Conservation (phyloP, 352 stramenopile species). For the Pythium aquatile region DNA sequence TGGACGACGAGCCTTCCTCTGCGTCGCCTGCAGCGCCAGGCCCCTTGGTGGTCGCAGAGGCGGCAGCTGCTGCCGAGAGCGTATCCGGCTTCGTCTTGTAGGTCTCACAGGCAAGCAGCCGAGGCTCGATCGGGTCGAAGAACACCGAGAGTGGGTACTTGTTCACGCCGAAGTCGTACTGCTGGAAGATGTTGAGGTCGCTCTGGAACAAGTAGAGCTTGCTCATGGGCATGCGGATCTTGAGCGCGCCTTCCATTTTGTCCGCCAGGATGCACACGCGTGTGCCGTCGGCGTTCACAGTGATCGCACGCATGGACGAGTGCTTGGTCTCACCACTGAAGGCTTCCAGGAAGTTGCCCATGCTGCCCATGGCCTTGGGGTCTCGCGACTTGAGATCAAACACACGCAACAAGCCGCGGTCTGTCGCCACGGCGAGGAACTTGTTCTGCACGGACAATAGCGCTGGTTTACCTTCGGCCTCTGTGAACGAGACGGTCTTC, state of each 20-base stretch:
- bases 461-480: slow-evolving; percentile 81
- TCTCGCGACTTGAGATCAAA: slow-evolving; percentile 86
- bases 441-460: slow-evolving; percentile 88
- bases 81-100: slow-evolving; percentile 44
- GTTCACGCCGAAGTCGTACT: slow-evolving; percentile 85
- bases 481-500: slow-evolving; percentile 89
- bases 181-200: slow-evolving; percentile 87
- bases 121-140: slow-evolving; percentile 89
- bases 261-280: slow-evolving; percentile 89
- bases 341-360: slow-evolving; percentile 67
- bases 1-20: background rate
- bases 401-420: slow-evolving; percentile 81
- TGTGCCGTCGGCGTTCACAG: slow-evolving; percentile 88
- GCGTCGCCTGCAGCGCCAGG: slow-evolving; percentile 21
- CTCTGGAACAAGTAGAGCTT: slow-evolving; percentile 91
- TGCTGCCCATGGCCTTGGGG: slow-evolving; percentile 84
- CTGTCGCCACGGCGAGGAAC: slow-evolving; percentile 89
- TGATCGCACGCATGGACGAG: slow-evolving; percentile 57
- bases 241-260: slow-evolving; percentile 62
- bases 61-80: slow-evolving; percentile 7
- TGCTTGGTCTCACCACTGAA: slow-evolving; percentile 54
- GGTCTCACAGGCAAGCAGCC: slow-evolving; percentile 86
- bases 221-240: slow-evolving; percentile 82
- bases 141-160: slow-evolving; percentile 80
- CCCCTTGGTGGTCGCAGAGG: slow-evolving; percentile 12